phyloP scores from a whole-genome alignment of 805 yeast genomes.

The Suhomyces tanzawaensis region DNA sequence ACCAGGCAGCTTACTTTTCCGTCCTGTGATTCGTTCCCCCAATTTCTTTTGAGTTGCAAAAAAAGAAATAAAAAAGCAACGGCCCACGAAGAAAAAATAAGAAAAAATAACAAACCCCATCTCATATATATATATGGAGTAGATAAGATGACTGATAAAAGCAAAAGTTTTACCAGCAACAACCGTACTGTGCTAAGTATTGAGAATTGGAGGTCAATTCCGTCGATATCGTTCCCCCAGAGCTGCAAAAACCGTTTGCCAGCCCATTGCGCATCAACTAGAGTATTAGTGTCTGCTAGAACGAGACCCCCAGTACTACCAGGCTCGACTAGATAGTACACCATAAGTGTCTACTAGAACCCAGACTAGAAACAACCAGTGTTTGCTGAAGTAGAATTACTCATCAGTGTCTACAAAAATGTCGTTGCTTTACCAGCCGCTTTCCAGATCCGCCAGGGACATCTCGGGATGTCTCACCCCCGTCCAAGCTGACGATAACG shows the following conservation, averaged over 20 bases:
- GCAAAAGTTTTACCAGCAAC: not conserved
- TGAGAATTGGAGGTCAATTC: not conserved
- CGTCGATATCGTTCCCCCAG: no score
- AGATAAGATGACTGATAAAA: slow-evolving; percentile 6
- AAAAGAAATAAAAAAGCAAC: slow-evolving; percentile 7
- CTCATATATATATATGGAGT: slow-evolving; percentile 6
- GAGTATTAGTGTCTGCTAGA: no score
- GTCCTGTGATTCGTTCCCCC: slow-evolving; percentile 4
- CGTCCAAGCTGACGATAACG: slow-evolving; percentile 10
- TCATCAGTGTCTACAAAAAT: slow-evolving; percentile 1
- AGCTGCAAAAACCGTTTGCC: no score
- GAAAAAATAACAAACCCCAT: slow-evolving; percentile 3
- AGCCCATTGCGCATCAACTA: no score
- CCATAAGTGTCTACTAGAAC: no score
- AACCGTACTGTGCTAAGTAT: not conserved
- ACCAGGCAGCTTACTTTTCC: not conserved
- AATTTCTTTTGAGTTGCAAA: slow-evolving; percentile 8
- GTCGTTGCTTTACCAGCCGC: slow-evolving; percentile 7
- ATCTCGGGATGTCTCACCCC: slow-evolving; percentile 32
- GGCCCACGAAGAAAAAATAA: slow-evolving; percentile 1
- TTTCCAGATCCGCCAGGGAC: slow-evolving; percentile 4
- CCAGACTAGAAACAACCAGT: no score
- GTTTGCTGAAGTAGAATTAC: no score
- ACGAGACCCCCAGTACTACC: no score
- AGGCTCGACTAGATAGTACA: no score